Conservation (phyloP, 306 rosid species). For the Lithocarpus polystachyus region DNA sequence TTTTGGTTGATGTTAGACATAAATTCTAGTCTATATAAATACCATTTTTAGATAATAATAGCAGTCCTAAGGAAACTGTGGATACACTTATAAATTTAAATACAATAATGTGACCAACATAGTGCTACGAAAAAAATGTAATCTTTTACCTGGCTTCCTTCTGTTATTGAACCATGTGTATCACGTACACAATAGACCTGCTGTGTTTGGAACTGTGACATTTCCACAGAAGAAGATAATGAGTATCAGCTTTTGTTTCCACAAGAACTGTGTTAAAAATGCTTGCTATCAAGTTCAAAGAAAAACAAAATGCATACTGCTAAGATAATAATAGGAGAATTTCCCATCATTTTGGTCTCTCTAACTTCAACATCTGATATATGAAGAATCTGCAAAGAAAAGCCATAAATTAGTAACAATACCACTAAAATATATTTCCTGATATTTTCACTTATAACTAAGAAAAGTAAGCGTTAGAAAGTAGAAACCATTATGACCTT, state of each 20-base stretch:
- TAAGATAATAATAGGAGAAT: conserved; percentile 65
- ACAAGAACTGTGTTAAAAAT: conserved; percentile 3
- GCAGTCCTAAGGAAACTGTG: background rate
- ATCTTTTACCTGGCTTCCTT: conserved; percentile 81
- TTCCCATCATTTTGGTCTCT: conserved; percentile 86
- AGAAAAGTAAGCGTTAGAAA: background rate
- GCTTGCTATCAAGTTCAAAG: conserved; percentile 3
- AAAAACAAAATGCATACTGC: conserved; percentile 39
- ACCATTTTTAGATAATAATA: background rate
- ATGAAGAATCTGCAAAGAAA: conserved; percentile 68
- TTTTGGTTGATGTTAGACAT: background rate
- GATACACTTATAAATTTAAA: background rate
- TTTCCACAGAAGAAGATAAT: conserved; percentile 11
- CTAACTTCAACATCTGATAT: conserved; percentile 70
- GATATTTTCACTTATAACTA: background rate
- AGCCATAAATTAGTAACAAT: conserved; percentile 17
- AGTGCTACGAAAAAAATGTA: background rate
- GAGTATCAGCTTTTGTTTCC: conserved; percentile 14
- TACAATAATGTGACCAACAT: background rate
- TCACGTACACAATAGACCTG: conserved; percentile 86
- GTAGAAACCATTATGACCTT: background rate
- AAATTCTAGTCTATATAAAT: background rate
- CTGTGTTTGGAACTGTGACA: conserved; percentile 84
- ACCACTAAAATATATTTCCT: background rate
- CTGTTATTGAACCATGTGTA: conserved; percentile 63